These are phyloP conservation scores for Batrachochytrium dendrobatidis DNA, from an alignment of 371 early-diverging fungal species.

Conservation along the genomic window DNA sequence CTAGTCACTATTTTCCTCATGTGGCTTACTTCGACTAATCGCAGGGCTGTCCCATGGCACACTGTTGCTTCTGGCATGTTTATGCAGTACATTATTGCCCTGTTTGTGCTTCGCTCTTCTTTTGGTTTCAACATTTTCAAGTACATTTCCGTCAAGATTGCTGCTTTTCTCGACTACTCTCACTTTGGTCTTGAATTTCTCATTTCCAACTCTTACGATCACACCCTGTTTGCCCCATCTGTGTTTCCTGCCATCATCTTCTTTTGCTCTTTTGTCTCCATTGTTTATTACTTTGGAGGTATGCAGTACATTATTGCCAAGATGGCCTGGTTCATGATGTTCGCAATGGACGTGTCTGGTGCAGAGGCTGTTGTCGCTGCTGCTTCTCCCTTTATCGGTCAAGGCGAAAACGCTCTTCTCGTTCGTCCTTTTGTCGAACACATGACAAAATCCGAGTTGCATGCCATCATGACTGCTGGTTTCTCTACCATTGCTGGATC, in stretches of 20 bases:
- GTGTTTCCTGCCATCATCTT: conserved; percentile 82
- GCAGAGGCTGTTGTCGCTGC: conserved; percentile 83
- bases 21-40: conserved; percentile 54
- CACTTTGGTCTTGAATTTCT: conserved; percentile 60
- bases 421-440: conserved; percentile 74
- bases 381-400: conserved; percentile 67
- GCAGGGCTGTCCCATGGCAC: conserved; percentile 60
- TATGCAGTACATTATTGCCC: conserved; percentile 70
- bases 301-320: conserved; percentile 74
- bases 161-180: conserved; percentile 61
- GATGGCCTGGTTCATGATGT: conserved; percentile 61
- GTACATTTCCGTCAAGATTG: conserved; percentile 59
- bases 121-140: conserved; percentile 70
- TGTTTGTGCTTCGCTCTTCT: conserved; percentile 70
- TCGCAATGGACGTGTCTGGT: conserved; percentile 72
- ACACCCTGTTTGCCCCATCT: conserved; percentile 51
- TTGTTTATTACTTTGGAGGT: conserved; percentile 76
- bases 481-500: conserved; percentile 86
- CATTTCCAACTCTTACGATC: conserved; percentile 39
- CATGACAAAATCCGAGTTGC: conserved; percentile 81
- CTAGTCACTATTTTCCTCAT: conserved; percentile 51
- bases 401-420: conserved; percentile 77
- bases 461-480: conserved; percentile 84
- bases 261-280: conserved; percentile 80
- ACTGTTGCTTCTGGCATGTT: conserved; percentile 68